phyloP scores from a whole-genome alignment of 192 early-diverging fungal genomes.

The Entomortierella chlamydospora region DNA sequence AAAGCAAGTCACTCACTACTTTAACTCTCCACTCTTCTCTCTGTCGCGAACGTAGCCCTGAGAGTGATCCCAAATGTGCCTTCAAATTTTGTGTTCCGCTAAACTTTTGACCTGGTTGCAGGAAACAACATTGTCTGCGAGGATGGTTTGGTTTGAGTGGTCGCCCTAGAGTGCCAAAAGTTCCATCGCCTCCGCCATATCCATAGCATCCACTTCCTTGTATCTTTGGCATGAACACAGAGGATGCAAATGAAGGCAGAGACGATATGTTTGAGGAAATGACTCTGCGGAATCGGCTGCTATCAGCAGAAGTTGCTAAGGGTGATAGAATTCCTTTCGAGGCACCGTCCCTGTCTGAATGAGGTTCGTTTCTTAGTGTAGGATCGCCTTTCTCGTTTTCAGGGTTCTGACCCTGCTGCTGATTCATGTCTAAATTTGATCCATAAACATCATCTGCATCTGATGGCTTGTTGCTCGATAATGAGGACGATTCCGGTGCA shows the following conservation, averaged over 20 bases:
- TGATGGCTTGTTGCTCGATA: not conserved
- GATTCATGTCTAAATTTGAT: not conserved
- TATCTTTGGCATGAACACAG: constrained; percentile 10
- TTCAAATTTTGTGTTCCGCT: constrained; percentile 54
- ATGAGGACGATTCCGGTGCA: not conserved
- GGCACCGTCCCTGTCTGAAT: too few species aligned
- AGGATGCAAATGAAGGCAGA: constrained; percentile 32
- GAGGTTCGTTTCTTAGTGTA: not conserved
- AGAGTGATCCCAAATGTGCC: not conserved
- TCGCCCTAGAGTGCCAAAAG: not conserved
- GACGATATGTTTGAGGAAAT: constrained; percentile 18
- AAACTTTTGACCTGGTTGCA: constrained; percentile 55
- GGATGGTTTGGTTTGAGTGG: constrained; percentile 11
- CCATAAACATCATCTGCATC: not conserved
- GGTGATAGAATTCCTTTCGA: not conserved
- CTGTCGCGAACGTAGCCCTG: constrained; percentile 21
- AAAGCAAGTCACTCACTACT: constrained; percentile 41
- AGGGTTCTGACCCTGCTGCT: not conserved
- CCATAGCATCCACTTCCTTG: not conserved
- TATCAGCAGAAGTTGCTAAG: not conserved
- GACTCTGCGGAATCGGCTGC: not conserved
- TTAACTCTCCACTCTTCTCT: constrained; percentile 60
- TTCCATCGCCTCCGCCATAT: not conserved
- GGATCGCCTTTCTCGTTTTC: not conserved
- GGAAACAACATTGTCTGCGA: constrained; percentile 50